Base-by-base conservation (phyloP, 148 eudicot species). In the Spergularia marina region DNA sequence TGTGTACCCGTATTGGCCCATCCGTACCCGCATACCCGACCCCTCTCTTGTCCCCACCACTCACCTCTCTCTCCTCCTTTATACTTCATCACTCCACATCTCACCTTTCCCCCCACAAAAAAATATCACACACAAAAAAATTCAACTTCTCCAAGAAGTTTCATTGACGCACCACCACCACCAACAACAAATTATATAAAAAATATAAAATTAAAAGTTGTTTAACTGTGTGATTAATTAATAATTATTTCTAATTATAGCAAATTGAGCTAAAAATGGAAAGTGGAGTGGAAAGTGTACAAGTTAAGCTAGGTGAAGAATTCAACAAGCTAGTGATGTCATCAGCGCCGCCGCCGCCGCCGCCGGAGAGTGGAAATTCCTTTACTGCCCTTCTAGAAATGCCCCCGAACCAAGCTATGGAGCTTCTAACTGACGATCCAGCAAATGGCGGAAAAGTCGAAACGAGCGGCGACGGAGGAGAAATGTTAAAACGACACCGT, bases 301-400 rank as follows among this genome's bases (percentile, higher is more conserved):
- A n/a, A 40, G 10, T 41, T n/a, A 14, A 41, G 10, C 23, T 86
- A n/a, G 75, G 76, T 7, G 95, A 87, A 15, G 91, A 90, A 51
- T 77, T 92, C 7, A 86, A 77, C 59, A 67, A 82, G 54, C 25
- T 87, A 8, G 30, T 30, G 16, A 83, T 87, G 74, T 74, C 85
- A 17, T 87, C 91, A 53, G 79, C 91, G 49, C 80, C 85, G 44
- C 4, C 34, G 2, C 73, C 85, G 17, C 87, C 91, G 57, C 80
- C 91, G 53, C 81, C 85, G 52, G 88, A 76, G 5, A 65, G 52
- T 49, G 84, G 75, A 14, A 88, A 74, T 78, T 96, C 96, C 34
- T 96, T 96, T 85, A 92, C 97, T 53, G 90, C 99, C 2, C 91
- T 96, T 55, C 86, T 96, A 0, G 93, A 86, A 52, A 85, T 95